Conservation (phyloP, 2,329 filamentous ascomycete species). For the Tolypocladium capitatum region DNA sequence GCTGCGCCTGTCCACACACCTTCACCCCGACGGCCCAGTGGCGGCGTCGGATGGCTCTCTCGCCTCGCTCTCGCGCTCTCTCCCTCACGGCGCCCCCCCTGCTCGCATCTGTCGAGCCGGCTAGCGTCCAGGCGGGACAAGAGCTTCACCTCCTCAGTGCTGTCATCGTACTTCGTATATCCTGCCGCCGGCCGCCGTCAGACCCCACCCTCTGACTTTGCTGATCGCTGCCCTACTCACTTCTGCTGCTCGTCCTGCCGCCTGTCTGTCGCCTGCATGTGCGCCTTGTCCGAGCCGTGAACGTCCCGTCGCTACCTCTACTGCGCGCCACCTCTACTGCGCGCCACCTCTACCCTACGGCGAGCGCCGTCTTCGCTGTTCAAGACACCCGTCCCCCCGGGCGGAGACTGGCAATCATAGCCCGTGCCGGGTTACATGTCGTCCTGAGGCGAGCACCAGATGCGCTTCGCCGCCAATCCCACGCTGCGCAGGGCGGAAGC, state of each 20-base stretch:
- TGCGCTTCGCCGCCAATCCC: constrained; percentile 13
- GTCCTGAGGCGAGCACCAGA: constrained; percentile 8
- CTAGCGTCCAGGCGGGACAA: too few relatives aligned
- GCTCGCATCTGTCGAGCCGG: too few relatives aligned
- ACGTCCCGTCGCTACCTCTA: not conserved
- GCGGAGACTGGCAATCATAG: not conserved
- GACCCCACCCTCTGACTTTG: not conserved
- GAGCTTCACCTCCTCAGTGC: constrained; percentile 6
- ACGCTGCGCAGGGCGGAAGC: not conserved
- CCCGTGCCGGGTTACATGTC: constrained; percentile 11
- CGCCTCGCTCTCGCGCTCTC: not conserved
- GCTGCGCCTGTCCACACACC: constrained; percentile 20
- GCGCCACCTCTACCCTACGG: not conserved
- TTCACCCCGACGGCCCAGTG: constrained; percentile 1
- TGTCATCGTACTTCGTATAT: too few relatives aligned
- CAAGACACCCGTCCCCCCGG: not conserved
- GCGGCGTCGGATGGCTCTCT: not conserved
- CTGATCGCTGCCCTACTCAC: not conserved
- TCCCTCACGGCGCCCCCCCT: not conserved
- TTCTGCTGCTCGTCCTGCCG: not conserved
- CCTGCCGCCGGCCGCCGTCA: not conserved
- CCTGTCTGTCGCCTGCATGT: not conserved
- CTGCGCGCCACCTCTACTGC: too few relatives aligned
- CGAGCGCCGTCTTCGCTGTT: not conserved
- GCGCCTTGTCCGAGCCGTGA: not conserved